A percentile compares a stretch with the other conserved stretches of the same genome.
These are phyloP conservation scores for Paraphaeosphaeria minitans DNA, from an alignment of 2,329 filamentous ascomycete species.

Conservation along the genomic window DNA sequence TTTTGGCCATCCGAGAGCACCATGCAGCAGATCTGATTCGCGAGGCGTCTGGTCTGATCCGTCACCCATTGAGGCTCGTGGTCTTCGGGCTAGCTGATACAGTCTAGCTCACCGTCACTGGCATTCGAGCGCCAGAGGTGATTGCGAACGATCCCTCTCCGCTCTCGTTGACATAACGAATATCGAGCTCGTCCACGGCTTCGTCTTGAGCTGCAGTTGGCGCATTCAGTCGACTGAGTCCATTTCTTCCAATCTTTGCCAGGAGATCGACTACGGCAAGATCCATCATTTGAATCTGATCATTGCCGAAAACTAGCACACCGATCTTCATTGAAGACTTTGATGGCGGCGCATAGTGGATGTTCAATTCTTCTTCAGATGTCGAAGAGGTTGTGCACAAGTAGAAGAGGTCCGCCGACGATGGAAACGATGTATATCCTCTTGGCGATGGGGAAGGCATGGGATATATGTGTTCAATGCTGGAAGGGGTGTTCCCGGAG, in stretches of 20 bases:
- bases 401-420: slow-evolving; percentile 44
- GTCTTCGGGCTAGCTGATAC: slow-evolving; percentile 26
- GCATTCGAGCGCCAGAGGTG: slow-evolving; percentile 43
- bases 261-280: slow-evolving; percentile 42
- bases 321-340: slow-evolving; percentile 42
- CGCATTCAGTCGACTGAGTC: slow-evolving; percentile 33
- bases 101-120: slow-evolving; percentile 46
- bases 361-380: slow-evolving; percentile 39
- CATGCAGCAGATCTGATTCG: neutral
- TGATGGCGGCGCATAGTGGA: slow-evolving; percentile 41
- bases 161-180: slow-evolving; percentile 45
- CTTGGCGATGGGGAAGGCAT: slow-evolving; percentile 42
- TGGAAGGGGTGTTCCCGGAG: neutral
- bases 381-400: slow-evolving; percentile 43
- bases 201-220: slow-evolving; percentile 32
- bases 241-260: slow-evolving; percentile 37
- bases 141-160: slow-evolving; percentile 44
- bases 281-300: slow-evolving; percentile 40
- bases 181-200: slow-evolving; percentile 44
- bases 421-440: slow-evolving; percentile 41
- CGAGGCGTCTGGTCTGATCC: neutral
- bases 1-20: neutral
- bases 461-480: slow-evolving; percentile 7
- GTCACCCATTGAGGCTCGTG: slow-evolving; percentile 6
- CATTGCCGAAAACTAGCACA: slow-evolving; percentile 35